phyloP scores from a whole-genome alignment of 305 asterid species.

The Withania somnifera region DNA sequence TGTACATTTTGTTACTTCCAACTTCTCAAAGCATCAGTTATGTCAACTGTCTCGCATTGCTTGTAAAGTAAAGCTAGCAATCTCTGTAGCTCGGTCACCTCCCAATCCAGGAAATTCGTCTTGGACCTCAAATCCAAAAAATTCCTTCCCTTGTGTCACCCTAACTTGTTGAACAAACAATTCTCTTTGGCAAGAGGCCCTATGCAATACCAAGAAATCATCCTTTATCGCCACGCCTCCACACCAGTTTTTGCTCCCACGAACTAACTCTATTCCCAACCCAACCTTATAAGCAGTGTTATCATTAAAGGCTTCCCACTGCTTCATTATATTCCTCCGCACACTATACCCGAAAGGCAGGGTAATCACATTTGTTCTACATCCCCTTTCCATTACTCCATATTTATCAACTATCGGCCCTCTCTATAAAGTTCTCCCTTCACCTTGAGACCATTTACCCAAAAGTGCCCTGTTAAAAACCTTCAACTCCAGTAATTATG shows the following conservation, averaged over 20 bases:
- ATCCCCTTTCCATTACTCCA: background rate
- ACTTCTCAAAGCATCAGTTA: background rate
- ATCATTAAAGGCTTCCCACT: background rate
- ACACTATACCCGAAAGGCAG: background rate
- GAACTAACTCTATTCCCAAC: background rate
- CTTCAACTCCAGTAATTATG: too few relatives aligned
- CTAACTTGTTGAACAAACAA: background rate
- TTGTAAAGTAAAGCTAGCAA: background rate
- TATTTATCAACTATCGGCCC: background rate
- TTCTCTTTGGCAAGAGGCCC: background rate
- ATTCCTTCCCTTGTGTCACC: background rate
- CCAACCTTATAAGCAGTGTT: background rate
- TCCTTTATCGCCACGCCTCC: background rate
- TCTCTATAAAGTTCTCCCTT: background rate
- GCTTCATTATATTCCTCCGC: background rate
- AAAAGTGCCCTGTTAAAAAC: background rate
- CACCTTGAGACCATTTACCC: background rate
- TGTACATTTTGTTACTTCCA: background rate
- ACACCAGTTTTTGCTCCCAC: background rate
- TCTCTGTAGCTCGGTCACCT: background rate
- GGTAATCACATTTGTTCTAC: background rate
- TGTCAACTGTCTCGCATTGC: background rate
- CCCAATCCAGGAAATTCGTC: background rate
- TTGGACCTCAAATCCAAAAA: background rate
- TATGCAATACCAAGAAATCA: background rate